Conservation (phyloP, 352 stramenopile species). For the Blastocystis sp. region DNA sequence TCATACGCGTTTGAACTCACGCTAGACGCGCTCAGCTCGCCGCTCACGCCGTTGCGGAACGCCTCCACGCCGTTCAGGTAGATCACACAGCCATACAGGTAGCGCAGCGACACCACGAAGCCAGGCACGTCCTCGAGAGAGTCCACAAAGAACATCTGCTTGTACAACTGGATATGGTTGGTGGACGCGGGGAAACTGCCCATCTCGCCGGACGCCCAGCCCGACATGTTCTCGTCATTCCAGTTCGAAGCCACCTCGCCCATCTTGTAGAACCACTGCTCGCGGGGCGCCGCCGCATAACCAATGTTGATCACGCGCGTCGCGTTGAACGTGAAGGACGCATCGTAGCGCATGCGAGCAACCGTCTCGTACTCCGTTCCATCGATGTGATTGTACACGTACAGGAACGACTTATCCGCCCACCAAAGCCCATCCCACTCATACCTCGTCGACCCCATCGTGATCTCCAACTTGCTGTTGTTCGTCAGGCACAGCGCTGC, state of each 20-base stretch:
- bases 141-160: conserved; percentile 1
- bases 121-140: background rate
- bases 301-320: no score
- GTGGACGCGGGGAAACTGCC: conserved; percentile 3
- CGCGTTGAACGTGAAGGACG: no score
- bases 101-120: conserved; percentile 27
- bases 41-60: conserved; percentile 36
- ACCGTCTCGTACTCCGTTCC: conserved; percentile 1
- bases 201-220: background rate
- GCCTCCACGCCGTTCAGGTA: conserved; percentile 20
- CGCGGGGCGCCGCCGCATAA: background rate
- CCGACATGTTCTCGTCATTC: background rate
- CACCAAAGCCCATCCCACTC: background rate
- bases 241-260: background rate
- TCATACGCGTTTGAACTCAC: background rate
- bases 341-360: background rate
- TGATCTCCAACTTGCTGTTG: background rate
- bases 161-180: conserved; percentile 62
- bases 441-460: background rate
- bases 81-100: conserved; percentile 18
- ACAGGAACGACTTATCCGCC: background rate
- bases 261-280: conserved; percentile 26
- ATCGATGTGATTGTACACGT: background rate
- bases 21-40: background rate
- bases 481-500: background rate